phyloP scores from a whole-genome alignment of 345 rosid species.

The Populus simonii region DNA sequence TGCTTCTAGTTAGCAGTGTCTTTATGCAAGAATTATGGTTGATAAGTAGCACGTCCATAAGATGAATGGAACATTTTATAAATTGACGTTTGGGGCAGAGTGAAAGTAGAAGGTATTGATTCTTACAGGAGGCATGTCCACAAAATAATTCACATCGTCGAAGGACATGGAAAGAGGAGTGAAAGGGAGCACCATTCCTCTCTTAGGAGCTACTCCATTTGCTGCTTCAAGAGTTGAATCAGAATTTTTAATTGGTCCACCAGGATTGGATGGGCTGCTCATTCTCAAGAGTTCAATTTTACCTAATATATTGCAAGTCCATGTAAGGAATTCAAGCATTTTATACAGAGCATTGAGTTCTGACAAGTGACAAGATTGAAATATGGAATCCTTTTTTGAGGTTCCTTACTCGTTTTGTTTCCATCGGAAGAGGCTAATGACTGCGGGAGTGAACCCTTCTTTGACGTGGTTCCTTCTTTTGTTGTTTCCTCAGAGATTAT shows the following conservation, averaged over 20 bases:
- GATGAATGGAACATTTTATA: neutral
- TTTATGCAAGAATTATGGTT: neutral
- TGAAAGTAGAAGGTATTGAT: neutral
- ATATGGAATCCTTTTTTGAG: neutral
- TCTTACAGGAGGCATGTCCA: constrained; percentile 80
- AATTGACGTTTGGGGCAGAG: neutral
- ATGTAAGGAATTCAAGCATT: constrained; percentile 3
- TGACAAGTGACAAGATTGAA: neutral
- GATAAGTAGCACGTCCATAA: neutral
- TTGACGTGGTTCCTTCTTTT: constrained; percentile 33
- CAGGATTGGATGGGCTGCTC: constrained; percentile 19
- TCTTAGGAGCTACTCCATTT: constrained; percentile 35
- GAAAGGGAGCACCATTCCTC: constrained; percentile 86
- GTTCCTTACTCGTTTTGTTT: constrained; percentile 48
- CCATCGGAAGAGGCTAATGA: constrained; percentile 40
- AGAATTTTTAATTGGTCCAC: constrained; percentile 20
- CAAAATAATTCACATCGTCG: constrained; percentile 55
- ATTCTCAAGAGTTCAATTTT: constrained; percentile 36
- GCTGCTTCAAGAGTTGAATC: constrained; percentile 26
- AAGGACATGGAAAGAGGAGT: constrained; percentile 79
- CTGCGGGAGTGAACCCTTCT: constrained; percentile 24
- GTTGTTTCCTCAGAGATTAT: constrained; percentile 47
- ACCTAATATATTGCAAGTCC: constrained; percentile 29
- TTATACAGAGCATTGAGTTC: neutral
- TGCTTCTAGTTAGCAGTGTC: too few species aligned